phyloP scores from a whole-genome alignment of 2,329 filamentous ascomycete genomes.

The Botrytis galanthina region DNA sequence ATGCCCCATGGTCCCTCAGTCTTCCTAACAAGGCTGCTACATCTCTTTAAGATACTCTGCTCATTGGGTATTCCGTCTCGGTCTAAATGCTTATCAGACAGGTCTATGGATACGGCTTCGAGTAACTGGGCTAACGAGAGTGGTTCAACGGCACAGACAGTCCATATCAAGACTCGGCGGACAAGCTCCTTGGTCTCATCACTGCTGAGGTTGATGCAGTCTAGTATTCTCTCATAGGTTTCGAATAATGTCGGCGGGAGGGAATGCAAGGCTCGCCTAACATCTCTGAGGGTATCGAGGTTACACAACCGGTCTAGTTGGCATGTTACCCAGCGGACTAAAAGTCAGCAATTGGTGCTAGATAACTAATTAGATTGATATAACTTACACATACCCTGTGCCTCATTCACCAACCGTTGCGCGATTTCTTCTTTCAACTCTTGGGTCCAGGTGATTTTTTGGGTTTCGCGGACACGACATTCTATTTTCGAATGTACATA shows the following conservation, averaged over 20 bases:
- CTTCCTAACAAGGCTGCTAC: constrained; percentile 32
- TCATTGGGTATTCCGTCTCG: constrained; percentile 25
- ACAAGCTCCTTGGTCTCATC: constrained; percentile 27
- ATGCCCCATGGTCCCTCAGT: not conserved
- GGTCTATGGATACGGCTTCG: constrained; percentile 26
- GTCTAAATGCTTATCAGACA: constrained; percentile 21
- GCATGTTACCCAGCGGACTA: constrained; percentile 26
- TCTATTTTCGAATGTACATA: constrained; percentile 26
- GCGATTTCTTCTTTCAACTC: constrained; percentile 24
- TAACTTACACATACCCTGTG: constrained; percentile 25
- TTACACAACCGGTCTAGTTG: constrained; percentile 26
- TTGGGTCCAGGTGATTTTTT: constrained; percentile 4
- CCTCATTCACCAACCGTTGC: constrained; percentile 18
- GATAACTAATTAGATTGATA: not conserved
- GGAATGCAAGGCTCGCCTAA: constrained; percentile 22
- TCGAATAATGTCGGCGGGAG: constrained; percentile 29
- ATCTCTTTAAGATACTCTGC: constrained; percentile 28
- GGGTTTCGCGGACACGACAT: constrained; percentile 8
- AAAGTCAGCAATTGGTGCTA: not conserved
- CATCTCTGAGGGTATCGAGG: constrained; percentile 26
- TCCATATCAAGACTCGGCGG: constrained; percentile 25
- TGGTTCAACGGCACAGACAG: constrained; percentile 13
- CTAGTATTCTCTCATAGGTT: constrained; percentile 36
- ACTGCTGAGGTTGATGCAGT: constrained; percentile 30
- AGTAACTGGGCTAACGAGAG: constrained; percentile 18